Evolutionary conservation across 768 basidiomycete species (phyloP), one percentile per base, ranked within the genome.

Genomic region (Tulasnella sp.): DNA sequence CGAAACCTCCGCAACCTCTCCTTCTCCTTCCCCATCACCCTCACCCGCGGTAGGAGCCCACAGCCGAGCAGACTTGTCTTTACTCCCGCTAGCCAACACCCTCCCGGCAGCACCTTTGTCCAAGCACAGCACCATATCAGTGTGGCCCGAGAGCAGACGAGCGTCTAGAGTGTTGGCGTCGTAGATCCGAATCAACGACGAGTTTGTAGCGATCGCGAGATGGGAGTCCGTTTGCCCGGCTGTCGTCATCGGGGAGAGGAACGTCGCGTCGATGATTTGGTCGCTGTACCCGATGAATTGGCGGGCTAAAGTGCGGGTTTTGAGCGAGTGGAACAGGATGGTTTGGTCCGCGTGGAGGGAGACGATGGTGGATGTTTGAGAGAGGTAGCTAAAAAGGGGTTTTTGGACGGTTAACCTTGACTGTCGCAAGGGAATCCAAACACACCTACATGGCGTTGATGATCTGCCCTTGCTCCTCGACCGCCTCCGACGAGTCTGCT

Each of bases 201-300:
- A 99, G 86, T 99, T 99, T 54, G 98, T 97, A n/a, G 97, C 97
- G 28, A 99, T 88, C 28, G 97, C 98, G 44, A 99, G 87, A 83
- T 95, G 93, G 1, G 82, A 82, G 42, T 58, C 28, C 31, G 78
- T 77, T 72, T 75, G 77, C 8, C 84, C 82, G 42, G 82, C 83
- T 9, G 82, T 82, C 50, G 34, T 80, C 40, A 83, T n/a, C 46
- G 89, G 84, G 72, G 90, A 90, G 80, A 99, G 89, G 87, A 96
- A 95, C 40, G 90, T 88, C 6, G 92, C 90, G 83, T 99, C 98
- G 76, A 98, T 93, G 83, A 99, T 96, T 86, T 99, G 97, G 86
- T 99, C 98, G 85, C 99, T 99, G 89, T 93, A 99, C 0, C 98
- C 98, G 83, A 99, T 92, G 83, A 99, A 87, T 83, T 98, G 97